Evolutionary conservation across 176 grass and related monocot species (phyloP), one percentile per base, ranked within the genome.

Genomic region (Aegilops speltoides): DNA sequence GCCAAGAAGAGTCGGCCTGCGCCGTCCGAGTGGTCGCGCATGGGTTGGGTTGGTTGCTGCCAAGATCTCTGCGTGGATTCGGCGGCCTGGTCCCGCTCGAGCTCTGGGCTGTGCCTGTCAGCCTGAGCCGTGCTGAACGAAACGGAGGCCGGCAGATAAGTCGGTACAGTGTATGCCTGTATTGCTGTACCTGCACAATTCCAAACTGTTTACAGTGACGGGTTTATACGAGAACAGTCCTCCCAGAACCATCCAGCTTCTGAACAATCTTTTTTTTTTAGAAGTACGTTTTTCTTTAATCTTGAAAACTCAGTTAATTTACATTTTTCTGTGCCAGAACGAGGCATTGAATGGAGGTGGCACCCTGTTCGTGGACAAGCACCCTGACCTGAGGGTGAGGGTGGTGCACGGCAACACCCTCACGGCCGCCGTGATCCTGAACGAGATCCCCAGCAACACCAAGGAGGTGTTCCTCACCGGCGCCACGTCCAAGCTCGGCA

Each of bases 401-500:
- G 90, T 99, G 50, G 97, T 94, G 33, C 97, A 99, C 84, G 97
- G 97, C 67, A 98, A 98, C 90, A 98, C 97, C 54, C 88, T 98
- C 43, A 98, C 97, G 40, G 97, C 97, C 6, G 97, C 92, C 37
- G 94, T 94, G 23, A 94, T 98, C 88, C 90, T 98, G 1, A 94
- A 96, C 84, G 90, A 94, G 87, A 89, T 98, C 89, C 96, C 93
- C 10, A 90, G 38, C 83, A 87, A 95, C 79, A 85, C 85, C 61
- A 90, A 54, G 66, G 93, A 95, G 29, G 96, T 98, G 8, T 92
- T 98, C 90, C 79, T 98, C 79, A 95, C 93, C 6, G 93, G 96
- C 23, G 96, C 96, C 45, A 98, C 96, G 0, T 98, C 96, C 73
- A 98, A 98, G 89, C 93, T 98, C 37, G 96, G 96, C 73, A 59